Conservation (phyloP, 495 filamentous ascomycete genomes). For the Talaromyces stipitatus region DNA sequence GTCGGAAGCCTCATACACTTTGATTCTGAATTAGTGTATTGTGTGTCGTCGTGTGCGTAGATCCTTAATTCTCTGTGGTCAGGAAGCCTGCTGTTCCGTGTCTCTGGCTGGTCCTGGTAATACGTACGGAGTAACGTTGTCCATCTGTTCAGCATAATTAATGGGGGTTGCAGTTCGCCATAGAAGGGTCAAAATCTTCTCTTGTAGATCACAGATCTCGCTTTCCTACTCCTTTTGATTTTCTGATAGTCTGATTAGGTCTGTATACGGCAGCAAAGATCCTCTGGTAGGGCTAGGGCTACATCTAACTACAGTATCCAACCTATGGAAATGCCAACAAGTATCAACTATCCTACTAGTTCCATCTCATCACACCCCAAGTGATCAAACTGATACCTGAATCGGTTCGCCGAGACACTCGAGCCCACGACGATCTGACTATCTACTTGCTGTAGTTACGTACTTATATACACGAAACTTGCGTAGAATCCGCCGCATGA, state of each 20-base stretch:
- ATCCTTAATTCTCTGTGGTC: background rate
- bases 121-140: too few relatives aligned
- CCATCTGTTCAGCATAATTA: too few relatives aligned
- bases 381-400: too few relatives aligned
- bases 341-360: background rate
- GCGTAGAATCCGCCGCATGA: background rate
- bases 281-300: background rate
- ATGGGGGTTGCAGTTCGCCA: too few relatives aligned
- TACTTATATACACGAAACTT: too few relatives aligned
- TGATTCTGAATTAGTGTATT: background rate
- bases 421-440: too few relatives aligned
- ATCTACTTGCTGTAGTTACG: background rate
- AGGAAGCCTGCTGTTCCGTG: background rate
- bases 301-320: background rate
- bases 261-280: background rate
- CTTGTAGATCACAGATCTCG: background rate
- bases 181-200: too few relatives aligned
- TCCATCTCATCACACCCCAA: background rate
- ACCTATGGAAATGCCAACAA: background rate
- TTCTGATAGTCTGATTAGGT: background rate
- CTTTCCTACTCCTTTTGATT: background rate
- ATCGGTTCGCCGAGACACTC: too few relatives aligned
- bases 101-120: background rate
- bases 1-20: background rate
- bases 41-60: background rate